These are phyloP conservation scores for Macrocybe sp. DNA, from an alignment of 1,284 basidiomycete species.

Conservation along the genomic window DNA sequence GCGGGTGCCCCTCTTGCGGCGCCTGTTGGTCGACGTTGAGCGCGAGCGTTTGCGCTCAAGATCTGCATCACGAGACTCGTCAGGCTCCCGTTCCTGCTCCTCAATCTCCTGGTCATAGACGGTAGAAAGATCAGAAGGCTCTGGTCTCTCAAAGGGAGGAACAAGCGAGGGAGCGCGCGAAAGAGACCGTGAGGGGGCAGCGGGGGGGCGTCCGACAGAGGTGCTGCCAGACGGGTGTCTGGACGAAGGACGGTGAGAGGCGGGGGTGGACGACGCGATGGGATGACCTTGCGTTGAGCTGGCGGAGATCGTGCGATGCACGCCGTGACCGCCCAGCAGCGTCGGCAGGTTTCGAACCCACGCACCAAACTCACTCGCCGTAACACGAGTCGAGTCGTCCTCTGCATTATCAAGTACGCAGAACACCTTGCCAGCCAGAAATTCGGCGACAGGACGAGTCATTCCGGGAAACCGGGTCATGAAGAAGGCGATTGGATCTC, in stretches of 20 bases:
- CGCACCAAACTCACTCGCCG: constrained; percentile 79
- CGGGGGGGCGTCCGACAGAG: constrained; percentile 41
- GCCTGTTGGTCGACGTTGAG: constrained; percentile 63
- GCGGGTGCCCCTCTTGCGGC: constrained; percentile 75
- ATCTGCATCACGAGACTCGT: constrained; percentile 26
- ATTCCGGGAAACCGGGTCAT: constrained; percentile 91
- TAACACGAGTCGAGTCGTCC: constrained; percentile 58
- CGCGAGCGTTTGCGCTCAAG: constrained; percentile 40
- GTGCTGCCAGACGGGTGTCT: constrained; percentile 44
- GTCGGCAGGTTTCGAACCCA: constrained; percentile 84
- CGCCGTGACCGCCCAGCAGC: constrained; percentile 49
- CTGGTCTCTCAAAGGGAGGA: constrained; percentile 47
- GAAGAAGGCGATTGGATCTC: constrained; percentile 82
- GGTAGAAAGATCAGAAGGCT: constrained; percentile 39
- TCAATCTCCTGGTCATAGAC: constrained; percentile 50
- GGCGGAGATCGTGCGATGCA: constrained; percentile 47
- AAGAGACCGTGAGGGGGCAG: constrained; percentile 47
- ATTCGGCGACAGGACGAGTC: constrained; percentile 81
- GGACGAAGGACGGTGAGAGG: constrained; percentile 64
- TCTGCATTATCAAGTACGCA: constrained; percentile 66
- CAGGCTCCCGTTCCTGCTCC: constrained; percentile 34
- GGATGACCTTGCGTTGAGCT: constrained; percentile 59
- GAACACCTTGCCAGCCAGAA: constrained; percentile 84
- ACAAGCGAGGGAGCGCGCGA: constrained; percentile 58
- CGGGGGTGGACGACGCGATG: constrained; percentile 54